Conservation (phyloP, 2,329 filamentous ascomycete genomes). For the Plectosphaerella cucumerina region DNA sequence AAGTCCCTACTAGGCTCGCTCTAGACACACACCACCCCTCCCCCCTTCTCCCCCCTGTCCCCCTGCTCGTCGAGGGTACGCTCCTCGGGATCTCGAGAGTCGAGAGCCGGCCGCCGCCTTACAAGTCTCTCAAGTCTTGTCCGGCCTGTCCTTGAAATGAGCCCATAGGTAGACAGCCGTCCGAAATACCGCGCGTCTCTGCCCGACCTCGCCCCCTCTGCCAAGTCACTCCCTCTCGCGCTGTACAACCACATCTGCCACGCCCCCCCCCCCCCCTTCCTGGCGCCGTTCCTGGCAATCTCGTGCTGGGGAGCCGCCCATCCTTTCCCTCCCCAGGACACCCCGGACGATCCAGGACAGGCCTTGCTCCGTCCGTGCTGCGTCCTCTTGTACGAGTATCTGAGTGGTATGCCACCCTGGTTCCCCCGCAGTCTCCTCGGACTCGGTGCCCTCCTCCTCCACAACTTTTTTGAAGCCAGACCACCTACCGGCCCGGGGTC, state of each 20-base stretch:
- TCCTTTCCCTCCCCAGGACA: not conserved
- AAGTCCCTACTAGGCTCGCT: too few relatives aligned
- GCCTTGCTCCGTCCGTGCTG: not conserved
- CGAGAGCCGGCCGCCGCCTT: too few relatives aligned
- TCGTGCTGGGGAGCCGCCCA: not conserved
- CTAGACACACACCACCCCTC: too few relatives aligned
- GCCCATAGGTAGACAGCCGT: constrained; percentile 1
- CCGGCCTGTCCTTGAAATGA: constrained; percentile 1
- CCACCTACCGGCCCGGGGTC: not conserved
- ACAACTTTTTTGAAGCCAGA: too few relatives aligned
- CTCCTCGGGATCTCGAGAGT: too few relatives aligned
- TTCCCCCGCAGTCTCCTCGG: not conserved
- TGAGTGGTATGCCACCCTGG: not conserved
- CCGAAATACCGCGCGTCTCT: constrained; percentile 1
- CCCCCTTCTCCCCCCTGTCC: too few relatives aligned
- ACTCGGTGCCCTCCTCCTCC: not conserved
- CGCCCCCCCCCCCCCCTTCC: not conserved
- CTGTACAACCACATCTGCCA: not conserved
- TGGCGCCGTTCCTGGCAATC: not conserved
- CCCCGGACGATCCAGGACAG: too few relatives aligned
- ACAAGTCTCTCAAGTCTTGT: not conserved
- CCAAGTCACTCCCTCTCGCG: not conserved
- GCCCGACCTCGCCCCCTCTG: not conserved
- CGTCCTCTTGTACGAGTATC: not conserved
- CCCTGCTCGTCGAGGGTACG: too few relatives aligned